A percentile compares a stretch with the other conserved stretches of the same genome.
phyloP scores from a whole-genome alignment of 345 rosid genomes.

The Noccaea bulbosa region DNA sequence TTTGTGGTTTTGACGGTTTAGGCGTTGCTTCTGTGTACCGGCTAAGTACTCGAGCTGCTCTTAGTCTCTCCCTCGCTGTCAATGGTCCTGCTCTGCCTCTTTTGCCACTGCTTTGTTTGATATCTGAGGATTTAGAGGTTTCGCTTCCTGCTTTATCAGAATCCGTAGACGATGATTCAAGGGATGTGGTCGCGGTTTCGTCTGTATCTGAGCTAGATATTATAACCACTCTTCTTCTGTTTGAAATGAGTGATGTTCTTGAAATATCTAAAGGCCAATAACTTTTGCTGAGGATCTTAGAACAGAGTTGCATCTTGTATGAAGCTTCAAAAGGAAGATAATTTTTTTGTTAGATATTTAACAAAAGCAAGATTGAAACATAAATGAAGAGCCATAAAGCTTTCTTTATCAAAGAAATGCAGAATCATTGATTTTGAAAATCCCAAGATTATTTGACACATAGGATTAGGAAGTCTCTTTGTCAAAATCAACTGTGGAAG shows the following conservation, averaged over 20 bases:
- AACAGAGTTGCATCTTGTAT: conserved; percentile 8
- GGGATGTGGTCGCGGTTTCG: conserved; percentile 37
- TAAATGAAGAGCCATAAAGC: too few species aligned
- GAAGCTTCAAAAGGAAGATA: conserved; percentile 32
- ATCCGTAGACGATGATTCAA: not conserved
- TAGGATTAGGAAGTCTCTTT: too few species aligned
- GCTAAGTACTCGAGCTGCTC: conserved; percentile 82
- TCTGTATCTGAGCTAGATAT: conserved; percentile 49
- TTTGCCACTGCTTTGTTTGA: conserved; percentile 40
- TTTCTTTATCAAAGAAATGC: too few species aligned
- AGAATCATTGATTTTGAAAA: too few species aligned
- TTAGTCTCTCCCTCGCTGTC: conserved; percentile 80
- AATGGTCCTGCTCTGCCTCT: conserved; percentile 53
- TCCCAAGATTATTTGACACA: too few species aligned
- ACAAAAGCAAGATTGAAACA: too few species aligned
- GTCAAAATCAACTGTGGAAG: too few species aligned
- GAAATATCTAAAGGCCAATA: conserved; percentile 10
- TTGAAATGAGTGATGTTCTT: conserved; percentile 14
- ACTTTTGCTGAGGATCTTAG: too few species aligned
- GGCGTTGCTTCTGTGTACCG: conserved; percentile 61
- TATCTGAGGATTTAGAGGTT: too few species aligned
- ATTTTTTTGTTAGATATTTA: not conserved
- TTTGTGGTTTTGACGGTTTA: conserved; percentile 57
- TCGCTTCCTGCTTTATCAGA: too few species aligned
- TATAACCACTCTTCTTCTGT: conserved; percentile 39